A percentile compares a stretch with the other conserved stretches of the same genome.
phyloP scores from a whole-genome alignment of 768 basidiomycete genomes.

The Naematelia aurantialba region DNA sequence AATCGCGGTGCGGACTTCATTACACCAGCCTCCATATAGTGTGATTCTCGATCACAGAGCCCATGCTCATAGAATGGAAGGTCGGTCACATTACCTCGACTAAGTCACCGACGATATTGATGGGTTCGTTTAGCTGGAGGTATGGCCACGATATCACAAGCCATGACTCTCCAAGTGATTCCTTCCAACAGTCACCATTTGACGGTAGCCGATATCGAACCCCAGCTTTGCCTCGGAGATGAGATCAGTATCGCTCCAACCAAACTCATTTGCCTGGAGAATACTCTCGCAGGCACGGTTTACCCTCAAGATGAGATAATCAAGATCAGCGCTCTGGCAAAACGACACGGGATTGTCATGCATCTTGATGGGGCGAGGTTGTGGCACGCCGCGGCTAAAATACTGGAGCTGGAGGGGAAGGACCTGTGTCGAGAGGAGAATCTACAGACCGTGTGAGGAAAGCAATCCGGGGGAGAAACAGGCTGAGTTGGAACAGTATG shows the following conservation, averaged over 20 bases:
- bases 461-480: too few relatives aligned
- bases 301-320: conserved; percentile 84
- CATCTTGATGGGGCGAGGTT: conserved; percentile 83
- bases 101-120: too few relatives aligned
- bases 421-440: conserved; percentile 36
- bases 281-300: conserved; percentile 87
- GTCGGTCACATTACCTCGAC: too few relatives aligned
- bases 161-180: conserved; percentile 55
- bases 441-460: conserved; percentile 43
- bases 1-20: conserved; percentile 76
- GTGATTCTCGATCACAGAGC: conserved; percentile 79
- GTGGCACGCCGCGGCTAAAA: conserved; percentile 82
- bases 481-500: conserved; percentile 49
- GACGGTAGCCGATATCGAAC: conserved; percentile 68
- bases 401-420: conserved; percentile 29
- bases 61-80: conserved; percentile 63
- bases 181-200: conserved; percentile 68
- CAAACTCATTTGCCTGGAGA: conserved; percentile 79
- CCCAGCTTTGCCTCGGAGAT: conserved; percentile 60
- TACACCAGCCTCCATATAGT: conserved; percentile 83
- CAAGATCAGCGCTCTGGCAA: conserved; percentile 73
- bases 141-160: conserved; percentile 70
- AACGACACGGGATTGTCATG: conserved; percentile 67
- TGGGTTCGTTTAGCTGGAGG: conserved; percentile 75
- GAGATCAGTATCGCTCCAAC: conserved; percentile 68